A percentile compares a stretch with the other conserved stretches of the same genome.
phyloP scores from a whole-genome alignment of 768 basidiomycete genomes.

The Russula brevipes region DNA sequence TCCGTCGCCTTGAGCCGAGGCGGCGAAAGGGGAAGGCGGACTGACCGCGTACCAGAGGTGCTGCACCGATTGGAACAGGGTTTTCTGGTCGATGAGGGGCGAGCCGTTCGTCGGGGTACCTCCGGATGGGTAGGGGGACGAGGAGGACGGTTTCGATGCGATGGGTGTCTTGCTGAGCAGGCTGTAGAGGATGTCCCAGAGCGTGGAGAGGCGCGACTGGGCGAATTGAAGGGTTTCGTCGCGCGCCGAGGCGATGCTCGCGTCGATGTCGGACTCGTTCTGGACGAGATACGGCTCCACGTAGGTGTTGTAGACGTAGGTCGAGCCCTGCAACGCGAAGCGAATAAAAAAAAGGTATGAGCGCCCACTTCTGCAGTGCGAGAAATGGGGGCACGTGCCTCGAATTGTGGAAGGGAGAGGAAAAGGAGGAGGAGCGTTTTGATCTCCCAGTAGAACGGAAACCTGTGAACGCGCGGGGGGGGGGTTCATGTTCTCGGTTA shows the following conservation, averaged over 20 bases:
- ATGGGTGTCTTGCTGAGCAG: slow-evolving; percentile 39
- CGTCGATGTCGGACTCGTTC: slow-evolving; percentile 59
- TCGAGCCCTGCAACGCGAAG: slow-evolving; percentile 48
- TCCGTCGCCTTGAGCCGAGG: background rate
- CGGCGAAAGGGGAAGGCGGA: background rate
- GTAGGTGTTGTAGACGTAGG: slow-evolving; percentile 56
- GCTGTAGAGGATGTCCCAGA: slow-evolving; percentile 46
- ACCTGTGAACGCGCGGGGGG: slow-evolving; percentile 38
- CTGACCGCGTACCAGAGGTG: background rate
- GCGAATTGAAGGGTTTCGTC: slow-evolving; percentile 50
- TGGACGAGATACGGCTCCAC: slow-evolving; percentile 54
- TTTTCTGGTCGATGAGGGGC: slow-evolving; percentile 21
- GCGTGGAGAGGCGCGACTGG: slow-evolving; percentile 43
- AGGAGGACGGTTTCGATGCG: slow-evolving; percentile 1
- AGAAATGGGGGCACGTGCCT: slow-evolving; percentile 38
- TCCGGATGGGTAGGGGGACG: background rate
- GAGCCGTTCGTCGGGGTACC: slow-evolving; percentile 16
- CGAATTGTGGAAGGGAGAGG: slow-evolving; percentile 62
- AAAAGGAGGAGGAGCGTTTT: slow-evolving; percentile 66
- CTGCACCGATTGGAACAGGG: slow-evolving; percentile 7
- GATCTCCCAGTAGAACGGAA: slow-evolving; percentile 73
- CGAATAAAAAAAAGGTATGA: background rate
- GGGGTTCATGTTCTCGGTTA: background rate
- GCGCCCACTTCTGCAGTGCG: background rate
- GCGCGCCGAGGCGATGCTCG: slow-evolving; percentile 51